phyloP scores from a whole-genome alignment of 2,329 filamentous ascomycete genomes.

The Aspergillus oerlinghausenensis region DNA sequence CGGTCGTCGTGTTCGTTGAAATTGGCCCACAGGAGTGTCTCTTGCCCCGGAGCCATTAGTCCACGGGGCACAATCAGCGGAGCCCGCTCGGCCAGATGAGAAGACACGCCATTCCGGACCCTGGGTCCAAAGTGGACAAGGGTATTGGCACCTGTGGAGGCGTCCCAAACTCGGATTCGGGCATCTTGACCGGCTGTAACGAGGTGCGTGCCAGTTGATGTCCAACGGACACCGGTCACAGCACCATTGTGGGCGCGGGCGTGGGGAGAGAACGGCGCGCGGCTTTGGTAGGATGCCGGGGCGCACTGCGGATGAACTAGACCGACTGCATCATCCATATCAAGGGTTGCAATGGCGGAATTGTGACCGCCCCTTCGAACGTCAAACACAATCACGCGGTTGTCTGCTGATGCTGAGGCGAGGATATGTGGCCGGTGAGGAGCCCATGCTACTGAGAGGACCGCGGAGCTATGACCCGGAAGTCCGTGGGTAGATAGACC shows the following conservation, averaged over 20 bases:
- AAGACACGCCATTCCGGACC: constrained; percentile 63
- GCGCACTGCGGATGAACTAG: constrained; percentile 43
- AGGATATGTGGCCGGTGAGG: constrained; percentile 74
- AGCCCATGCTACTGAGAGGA: constrained; percentile 73
- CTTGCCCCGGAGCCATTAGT: constrained; percentile 52
- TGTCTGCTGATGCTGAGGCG: constrained; percentile 79
- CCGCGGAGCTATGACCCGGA: constrained; percentile 61
- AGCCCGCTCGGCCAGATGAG: constrained; percentile 55
- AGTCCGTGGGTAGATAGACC: constrained; percentile 70
- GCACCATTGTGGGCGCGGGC: constrained; percentile 69
- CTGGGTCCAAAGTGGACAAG: constrained; percentile 81
- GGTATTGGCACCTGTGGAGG: constrained; percentile 74
- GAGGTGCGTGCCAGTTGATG: constrained; percentile 69
- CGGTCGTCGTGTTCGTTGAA: constrained; percentile 61
- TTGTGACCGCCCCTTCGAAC: constrained; percentile 65
- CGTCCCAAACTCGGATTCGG: constrained; percentile 82
- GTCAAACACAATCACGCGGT: constrained; percentile 81
- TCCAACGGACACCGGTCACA: constrained; percentile 83
- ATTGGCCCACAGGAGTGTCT: constrained; percentile 77
- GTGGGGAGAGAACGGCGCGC: constrained; percentile 42
- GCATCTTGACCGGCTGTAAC: constrained; percentile 80
- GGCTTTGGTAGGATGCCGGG: constrained; percentile 22
- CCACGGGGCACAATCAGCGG: constrained; percentile 62
- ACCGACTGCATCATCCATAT: constrained; percentile 78
- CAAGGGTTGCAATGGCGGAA: constrained; percentile 69